Percentiles rank a stretch among this genome's conserved stretches.
phyloP scores from a whole-genome alignment of 2,329 filamentous ascomycete genomes.

The Fusarium pseudonygamai region DNA sequence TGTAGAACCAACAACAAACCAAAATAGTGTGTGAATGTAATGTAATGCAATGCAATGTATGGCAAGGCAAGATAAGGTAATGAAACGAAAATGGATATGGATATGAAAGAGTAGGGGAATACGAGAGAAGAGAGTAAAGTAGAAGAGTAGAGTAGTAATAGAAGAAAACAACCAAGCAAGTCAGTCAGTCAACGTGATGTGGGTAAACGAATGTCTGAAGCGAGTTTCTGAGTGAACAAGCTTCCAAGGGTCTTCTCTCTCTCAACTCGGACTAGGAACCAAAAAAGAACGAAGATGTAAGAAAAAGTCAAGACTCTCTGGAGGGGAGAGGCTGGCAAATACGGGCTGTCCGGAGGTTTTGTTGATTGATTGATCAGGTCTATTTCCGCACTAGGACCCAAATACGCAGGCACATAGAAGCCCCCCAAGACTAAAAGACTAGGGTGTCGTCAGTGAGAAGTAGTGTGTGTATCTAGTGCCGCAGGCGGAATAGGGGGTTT shows the following conservation, averaged over 20 bases:
- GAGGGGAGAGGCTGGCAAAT: constrained; percentile 21
- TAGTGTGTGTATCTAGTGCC: constrained; percentile 3
- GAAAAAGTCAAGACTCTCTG: constrained; percentile 22
- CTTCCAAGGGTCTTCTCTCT: constrained; percentile 21
- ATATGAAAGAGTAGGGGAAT: neutral
- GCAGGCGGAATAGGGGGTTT: neutral
- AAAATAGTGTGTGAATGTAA: neutral
- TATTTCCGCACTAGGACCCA: constrained; percentile 24
- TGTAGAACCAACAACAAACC: neutral
- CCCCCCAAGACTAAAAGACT: neutral
- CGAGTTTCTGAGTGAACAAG: constrained; percentile 12
- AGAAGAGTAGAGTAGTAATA: neutral
- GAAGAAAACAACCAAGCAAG: neutral
- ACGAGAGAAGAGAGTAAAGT: neutral
- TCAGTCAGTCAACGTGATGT: neutral
- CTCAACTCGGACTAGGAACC: constrained; percentile 6
- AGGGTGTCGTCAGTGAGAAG: constrained; percentile 1
- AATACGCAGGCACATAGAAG: constrained; percentile 6
- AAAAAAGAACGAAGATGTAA: constrained; percentile 13
- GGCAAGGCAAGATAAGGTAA: neutral
- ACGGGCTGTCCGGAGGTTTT: constrained; percentile 28
- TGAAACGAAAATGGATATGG: neutral
- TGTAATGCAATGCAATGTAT: neutral
- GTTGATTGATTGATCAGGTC: constrained; percentile 24
- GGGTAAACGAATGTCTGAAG: constrained; percentile 33